Base-by-base conservation (phyloP, 352 stramenopile species). In the Phytophthora tubulina region DNA sequence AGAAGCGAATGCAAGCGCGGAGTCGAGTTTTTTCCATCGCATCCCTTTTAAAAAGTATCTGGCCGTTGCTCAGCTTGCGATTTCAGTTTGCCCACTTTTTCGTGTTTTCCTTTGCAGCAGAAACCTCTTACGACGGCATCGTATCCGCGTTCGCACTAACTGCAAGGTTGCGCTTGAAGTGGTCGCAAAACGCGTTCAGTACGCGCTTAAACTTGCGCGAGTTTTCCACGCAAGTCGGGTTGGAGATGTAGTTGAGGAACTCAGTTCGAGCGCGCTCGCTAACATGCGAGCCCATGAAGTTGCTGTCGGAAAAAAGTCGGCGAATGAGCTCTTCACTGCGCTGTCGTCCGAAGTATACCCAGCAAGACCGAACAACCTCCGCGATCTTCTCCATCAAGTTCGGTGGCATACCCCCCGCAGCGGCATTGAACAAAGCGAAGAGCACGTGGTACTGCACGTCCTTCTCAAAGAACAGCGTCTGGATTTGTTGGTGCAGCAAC, bases 121-220 rank as follows among this genome's bases (percentile, higher is more conserved):
- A 17, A 39, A 48, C 41, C 8, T 46, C 35, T 73, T 65, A 71
- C 38, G 35, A 67, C 30, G 59, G 17, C 35, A 76, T 68, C 33
- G 54, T 38, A 21, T 63, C 49, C n/a, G 6, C 60, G 30, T 57
- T 76, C 15, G 46, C 35, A 45, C 51, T 65, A 9, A 35, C 53
- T 11, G 41, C 78, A 35, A 91, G 58, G 13, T 73, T 85, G 71
- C 88, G 87, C 52, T 85, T 85, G 59, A 93, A 93, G 60, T 95
- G 87, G 49, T 91, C 84, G 65, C 87, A 95, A 61, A 95, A 95
- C 38, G 85, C 75, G 35, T 77, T 85, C 13, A 95, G 69, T 30
- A 92, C 85, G 36, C 87, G 87, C 44, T 88, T 90, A 53, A 94
- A 94, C 62, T 94, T 94, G 72, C 85, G 85, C 58, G 85, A 75